Evolutionary conservation across 2,329 filamentous ascomycete genomes (phyloP), one percentile per base, ranked within the genome.

Genomic region (Lecanicillium sp.): DNA sequence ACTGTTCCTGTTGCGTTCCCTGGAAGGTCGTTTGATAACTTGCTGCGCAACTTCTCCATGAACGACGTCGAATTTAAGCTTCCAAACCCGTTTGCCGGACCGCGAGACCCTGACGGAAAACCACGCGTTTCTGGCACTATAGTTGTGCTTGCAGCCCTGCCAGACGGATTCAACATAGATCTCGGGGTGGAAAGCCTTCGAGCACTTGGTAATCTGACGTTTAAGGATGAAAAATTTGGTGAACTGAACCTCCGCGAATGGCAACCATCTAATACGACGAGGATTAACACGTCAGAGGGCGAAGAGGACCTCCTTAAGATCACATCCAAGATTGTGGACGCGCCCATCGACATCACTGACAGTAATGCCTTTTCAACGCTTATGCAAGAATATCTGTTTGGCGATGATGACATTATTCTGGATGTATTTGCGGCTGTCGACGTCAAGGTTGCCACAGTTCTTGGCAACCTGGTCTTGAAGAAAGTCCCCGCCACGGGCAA

Each of bases 11-110:
- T 96, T 6, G 83, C 87, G 5, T 84, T 96, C 45, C 85, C 87
- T 0, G 87, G 87, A 5, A 78, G 80, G 42, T 80, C 80, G 0
- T 81, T 95, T 51, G 87, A 88, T 47, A 80, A 84, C 47, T 65
- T 95, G 13, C 83, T 98, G 55, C 83, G 81, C 49, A 90, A 92
- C 49, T 95, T 96, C 55, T 84, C 87, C 16, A 66, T 96, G 47
- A 78, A 80, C 2, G 76, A 95, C 54, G 86, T 94, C 29, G 79
- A 94, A 51, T 95, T 98, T 58, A 78, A 76, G 35, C 65, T 98
- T 33, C 92, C 92, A 1, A 78, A 88, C 51, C 83, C 85, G 1
- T 75, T 82, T 51, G 85, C 87, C 3, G 79, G 88, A 14, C 85
- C 85, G 0, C 76, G 73, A 41, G 77, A 80, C 9, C 84, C 86